Percentiles rank a stretch among this genome's conserved stretches.
Evolutionary conservation across 2,329 filamentous ascomycete genomes (phyloP).

Genomic region (Cryphonectria japonica): DNA sequence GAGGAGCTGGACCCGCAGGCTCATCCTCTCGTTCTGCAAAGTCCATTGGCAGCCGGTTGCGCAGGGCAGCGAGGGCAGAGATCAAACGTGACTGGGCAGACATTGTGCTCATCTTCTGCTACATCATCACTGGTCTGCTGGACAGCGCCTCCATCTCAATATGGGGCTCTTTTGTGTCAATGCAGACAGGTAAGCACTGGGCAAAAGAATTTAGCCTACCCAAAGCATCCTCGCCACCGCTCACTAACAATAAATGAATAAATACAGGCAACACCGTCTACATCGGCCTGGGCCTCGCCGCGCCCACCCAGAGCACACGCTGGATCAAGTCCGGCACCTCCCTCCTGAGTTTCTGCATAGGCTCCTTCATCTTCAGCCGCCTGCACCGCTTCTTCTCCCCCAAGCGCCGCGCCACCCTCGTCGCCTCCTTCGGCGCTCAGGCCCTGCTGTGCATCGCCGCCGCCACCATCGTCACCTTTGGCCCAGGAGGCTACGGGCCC

Average conservation of each 20-base stretch:
- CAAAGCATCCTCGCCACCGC: neutral
- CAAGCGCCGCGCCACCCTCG: constrained; percentile 67
- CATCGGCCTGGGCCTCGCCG: constrained; percentile 72
- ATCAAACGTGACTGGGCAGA: constrained; percentile 68
- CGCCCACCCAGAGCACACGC: constrained; percentile 56
- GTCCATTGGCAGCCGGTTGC: constrained; percentile 36
- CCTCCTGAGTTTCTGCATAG: constrained; percentile 71
- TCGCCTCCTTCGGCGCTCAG: constrained; percentile 60
- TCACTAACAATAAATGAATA: neutral
- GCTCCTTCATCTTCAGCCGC: constrained; percentile 71
- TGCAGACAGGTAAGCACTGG: constrained; percentile 69
- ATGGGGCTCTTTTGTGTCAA: constrained; percentile 81
- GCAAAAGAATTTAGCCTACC: too few species aligned
- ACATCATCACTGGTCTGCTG: constrained; percentile 76
- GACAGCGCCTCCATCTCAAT: constrained; percentile 77
- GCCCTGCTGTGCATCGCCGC: constrained; percentile 53
- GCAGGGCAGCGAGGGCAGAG: constrained; percentile 46
- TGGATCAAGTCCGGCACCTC: constrained; percentile 76
- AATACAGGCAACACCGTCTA: constrained; percentile 74
- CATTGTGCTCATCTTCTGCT: constrained; percentile 70
- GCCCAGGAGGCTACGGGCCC: constrained; percentile 41
- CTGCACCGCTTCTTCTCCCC: constrained; percentile 68
- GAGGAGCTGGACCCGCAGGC: constrained; percentile 8
- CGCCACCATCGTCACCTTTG: constrained; percentile 57
- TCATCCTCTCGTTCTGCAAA: constrained; percentile 26